These are phyloP conservation scores for Alectoria sarmentosa DNA, from an alignment of 495 filamentous ascomycete species.

Conservation along the genomic window DNA sequence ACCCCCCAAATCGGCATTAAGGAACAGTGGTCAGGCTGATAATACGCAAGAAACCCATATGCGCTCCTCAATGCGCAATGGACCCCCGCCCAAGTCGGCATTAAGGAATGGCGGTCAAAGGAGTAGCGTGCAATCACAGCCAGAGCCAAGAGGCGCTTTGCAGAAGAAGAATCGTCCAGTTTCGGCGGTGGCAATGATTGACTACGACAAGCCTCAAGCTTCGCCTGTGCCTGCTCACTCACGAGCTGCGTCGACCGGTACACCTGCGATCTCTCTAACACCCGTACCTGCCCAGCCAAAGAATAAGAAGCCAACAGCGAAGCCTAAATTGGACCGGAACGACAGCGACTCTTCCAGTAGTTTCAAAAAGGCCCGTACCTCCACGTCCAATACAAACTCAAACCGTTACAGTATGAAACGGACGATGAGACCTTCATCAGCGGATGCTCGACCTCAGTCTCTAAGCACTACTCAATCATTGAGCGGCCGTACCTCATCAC, in stretches of 20 bases:
- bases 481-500: conserved; percentile 30
- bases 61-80: conserved; percentile 36
- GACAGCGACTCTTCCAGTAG: conserved; percentile 58
- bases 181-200: conserved; percentile 25
- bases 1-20: conserved; percentile 22
- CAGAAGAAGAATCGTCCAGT: conserved; percentile 32
- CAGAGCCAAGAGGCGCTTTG: conserved; percentile 29
- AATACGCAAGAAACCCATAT: conserved; percentile 28
- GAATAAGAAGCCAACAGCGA: conserved; percentile 21
- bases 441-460: conserved; percentile 30
- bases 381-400: conserved; percentile 31
- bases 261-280: conserved; percentile 13
- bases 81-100: conserved; percentile 25
- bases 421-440: conserved; percentile 43
- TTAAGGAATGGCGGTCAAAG: conserved; percentile 8
- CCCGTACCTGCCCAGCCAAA: conserved; percentile 21
- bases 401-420: conserved; percentile 46
- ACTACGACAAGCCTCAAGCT: conserved; percentile 23
- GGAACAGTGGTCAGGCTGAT: conserved; percentile 14
- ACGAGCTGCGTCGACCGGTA: conserved; percentile 18
- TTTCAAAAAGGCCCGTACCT: conserved; percentile 45
- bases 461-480: conserved; percentile 34
- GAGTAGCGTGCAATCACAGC: conserved; percentile 8
- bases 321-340: conserved; percentile 33
- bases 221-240: conserved; percentile 16